phyloP scores from a whole-genome alignment of 192 early-diverging fungal species.

The Coemansia javaensis region DNA sequence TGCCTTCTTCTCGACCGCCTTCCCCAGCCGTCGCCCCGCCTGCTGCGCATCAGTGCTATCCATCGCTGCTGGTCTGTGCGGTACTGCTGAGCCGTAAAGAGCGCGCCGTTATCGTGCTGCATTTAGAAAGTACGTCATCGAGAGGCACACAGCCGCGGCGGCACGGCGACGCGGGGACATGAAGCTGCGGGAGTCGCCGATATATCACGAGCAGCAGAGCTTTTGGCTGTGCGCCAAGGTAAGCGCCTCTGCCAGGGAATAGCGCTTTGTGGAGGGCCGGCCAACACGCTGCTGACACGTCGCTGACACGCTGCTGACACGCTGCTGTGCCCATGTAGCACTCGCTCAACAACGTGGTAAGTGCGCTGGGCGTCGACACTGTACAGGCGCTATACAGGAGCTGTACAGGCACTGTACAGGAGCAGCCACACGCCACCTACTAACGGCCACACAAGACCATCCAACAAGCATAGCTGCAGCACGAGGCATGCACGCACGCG shows the following conservation, averaged over 20 bases:
- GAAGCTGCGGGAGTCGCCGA: conserved; percentile 45
- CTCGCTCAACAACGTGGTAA: conserved; percentile 53
- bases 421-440: no score
- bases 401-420: no score
- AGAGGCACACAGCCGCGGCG: conserved; percentile 11
- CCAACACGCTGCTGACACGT: no score
- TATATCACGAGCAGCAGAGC: conserved; percentile 51
- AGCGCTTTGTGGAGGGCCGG: no score
- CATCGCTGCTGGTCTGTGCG: no score
- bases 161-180: conserved; percentile 18
- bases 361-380: no score
- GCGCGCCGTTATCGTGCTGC: not conserved
- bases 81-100: no score
- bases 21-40: no score
- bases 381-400: no score
- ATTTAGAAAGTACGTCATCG: conserved; percentile 21
- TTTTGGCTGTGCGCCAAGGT: conserved; percentile 53
- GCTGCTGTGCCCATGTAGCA: conserved; percentile 19
- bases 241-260: conserved; percentile 7
- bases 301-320: not conserved
- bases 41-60: no score
- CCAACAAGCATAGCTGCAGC: conserved; percentile 38
- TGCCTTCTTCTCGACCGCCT: no score
- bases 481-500: conserved; percentile 28
- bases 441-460: no score